phyloP scores from a whole-genome alignment of 176 grass and related monocot genomes.

The Chrysopogon serrulatus region DNA sequence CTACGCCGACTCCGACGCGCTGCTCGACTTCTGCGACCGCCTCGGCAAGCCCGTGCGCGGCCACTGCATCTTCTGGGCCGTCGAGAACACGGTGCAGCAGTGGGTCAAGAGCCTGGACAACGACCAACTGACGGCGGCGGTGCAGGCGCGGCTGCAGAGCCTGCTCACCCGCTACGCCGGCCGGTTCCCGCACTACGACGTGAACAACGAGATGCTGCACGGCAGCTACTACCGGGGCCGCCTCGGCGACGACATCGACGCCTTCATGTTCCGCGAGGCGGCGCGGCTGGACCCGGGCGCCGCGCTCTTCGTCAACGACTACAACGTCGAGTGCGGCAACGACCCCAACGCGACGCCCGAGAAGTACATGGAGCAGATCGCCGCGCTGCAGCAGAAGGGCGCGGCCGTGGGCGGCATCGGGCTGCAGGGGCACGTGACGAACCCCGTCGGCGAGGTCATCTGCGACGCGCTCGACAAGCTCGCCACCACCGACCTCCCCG shows the following conservation, averaged over 20 bases:
- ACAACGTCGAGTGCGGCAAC: conserved; percentile 53
- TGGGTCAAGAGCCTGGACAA: conserved; percentile 41
- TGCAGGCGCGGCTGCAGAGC: conserved; percentile 45
- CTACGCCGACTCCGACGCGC: conserved; percentile 63
- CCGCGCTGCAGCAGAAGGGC: conserved; percentile 50
- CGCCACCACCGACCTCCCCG: conserved; percentile 43
- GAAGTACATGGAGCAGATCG: conserved; percentile 65
- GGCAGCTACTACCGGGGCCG: conserved; percentile 51
- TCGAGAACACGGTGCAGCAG: conserved; percentile 48
- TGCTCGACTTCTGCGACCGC: conserved; percentile 61
- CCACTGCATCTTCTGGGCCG: conserved; percentile 84
- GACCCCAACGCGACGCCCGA: conserved; percentile 61
- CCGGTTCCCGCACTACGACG: conserved; percentile 76
- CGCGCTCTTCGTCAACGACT: conserved; percentile 76
- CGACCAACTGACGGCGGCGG: conserved; percentile 27
- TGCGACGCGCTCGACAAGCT: conserved; percentile 64
- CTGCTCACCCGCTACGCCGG: conserved; percentile 70
- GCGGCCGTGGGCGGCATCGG: conserved; percentile 57
- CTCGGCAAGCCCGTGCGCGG: conserved; percentile 40
- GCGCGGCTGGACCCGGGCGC: conserved; percentile 42
- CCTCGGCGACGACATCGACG: conserved; percentile 51
- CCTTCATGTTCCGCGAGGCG: conserved; percentile 59
- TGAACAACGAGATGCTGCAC: conserved; percentile 93
- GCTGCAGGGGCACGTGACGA: conserved; percentile 52
- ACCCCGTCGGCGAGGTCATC: conserved; percentile 57